Evolutionary conservation across 2,329 filamentous ascomycete genomes (phyloP).

Genomic region (Ophiostoma himal-ulmi): DNA sequence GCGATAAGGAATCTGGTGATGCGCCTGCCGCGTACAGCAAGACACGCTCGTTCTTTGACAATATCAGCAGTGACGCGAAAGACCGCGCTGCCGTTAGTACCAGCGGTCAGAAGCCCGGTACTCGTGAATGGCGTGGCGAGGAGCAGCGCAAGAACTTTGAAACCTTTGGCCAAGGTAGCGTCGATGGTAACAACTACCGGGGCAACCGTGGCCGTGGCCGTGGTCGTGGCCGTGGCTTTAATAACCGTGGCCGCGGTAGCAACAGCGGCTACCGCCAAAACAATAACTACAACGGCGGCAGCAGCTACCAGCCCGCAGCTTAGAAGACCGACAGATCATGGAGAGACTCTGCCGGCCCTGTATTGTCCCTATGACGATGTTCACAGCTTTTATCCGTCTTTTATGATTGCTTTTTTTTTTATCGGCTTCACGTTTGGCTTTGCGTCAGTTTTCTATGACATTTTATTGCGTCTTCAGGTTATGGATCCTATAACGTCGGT

Average conservation of each 20-base stretch:
- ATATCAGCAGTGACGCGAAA: conserved; percentile 90
- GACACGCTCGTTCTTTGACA: conserved; percentile 89
- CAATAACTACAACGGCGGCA: conserved; percentile 16
- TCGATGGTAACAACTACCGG: conserved; percentile 71
- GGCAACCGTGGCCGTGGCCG: conserved; percentile 74
- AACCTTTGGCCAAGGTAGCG: conserved; percentile 93
- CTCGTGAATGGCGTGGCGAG: conserved; percentile 13
- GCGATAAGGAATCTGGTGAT: conserved; percentile 20
- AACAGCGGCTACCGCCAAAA: conserved; percentile 27
- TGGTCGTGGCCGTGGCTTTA: conserved; percentile 54
- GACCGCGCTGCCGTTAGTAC: conserved; percentile 71
- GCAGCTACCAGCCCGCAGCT: neutral
- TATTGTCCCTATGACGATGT: neutral
- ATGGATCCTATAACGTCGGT: neutral
- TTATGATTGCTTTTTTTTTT: too few species aligned
- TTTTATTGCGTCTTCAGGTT: neutral
- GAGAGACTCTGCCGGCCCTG: too few species aligned
- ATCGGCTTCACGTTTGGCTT: neutral
- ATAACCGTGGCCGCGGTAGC: conserved; percentile 64
- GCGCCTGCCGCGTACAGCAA: conserved; percentile 71
- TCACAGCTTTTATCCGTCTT: neutral
- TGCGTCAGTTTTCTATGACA: neutral
- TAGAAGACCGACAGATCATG: neutral
- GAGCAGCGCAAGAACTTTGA: conserved; percentile 52
- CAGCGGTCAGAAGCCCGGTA: conserved; percentile 51